Percentiles rank a stretch among this genome's conserved stretches.
Conservation (phyloP, 208 protist species). For the Crithidia fasciculata region DNA sequence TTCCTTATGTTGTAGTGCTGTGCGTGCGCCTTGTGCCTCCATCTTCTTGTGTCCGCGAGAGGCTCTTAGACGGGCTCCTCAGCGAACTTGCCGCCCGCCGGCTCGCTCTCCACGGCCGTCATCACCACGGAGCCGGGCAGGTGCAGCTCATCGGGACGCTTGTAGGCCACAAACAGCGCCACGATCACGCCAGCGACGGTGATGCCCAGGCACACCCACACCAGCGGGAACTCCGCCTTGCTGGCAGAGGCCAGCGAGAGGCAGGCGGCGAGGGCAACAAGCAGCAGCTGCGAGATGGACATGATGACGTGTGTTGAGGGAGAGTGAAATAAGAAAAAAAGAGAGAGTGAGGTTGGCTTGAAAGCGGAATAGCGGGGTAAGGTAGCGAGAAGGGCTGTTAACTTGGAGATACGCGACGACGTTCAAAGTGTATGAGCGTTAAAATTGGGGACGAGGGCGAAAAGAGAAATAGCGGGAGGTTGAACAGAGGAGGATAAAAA, state of each 20-base stretch:
- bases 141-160: slow-evolving; percentile 58
- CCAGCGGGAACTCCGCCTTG: slow-evolving; percentile 61
- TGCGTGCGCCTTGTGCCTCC: too few species aligned
- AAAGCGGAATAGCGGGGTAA: background rate
- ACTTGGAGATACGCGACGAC: too few species aligned
- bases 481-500: too few species aligned
- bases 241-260: slow-evolving; percentile 30
- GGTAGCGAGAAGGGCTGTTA: too few species aligned
- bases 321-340: slow-evolving; percentile 1
- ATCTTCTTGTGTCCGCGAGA: too few species aligned
- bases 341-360: background rate
- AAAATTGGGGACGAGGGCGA: too few species aligned
- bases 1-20: too few species aligned
- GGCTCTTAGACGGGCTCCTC: slow-evolving; percentile 6
- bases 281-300: slow-evolving; percentile 4
- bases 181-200: slow-evolving; percentile 52
- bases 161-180: slow-evolving; percentile 55
- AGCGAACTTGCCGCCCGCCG: slow-evolving; percentile 12
- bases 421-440: too few species aligned
- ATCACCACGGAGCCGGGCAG: slow-evolving; percentile 45
- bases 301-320: background rate
- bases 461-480: too few species aligned
- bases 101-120: slow-evolving; percentile 36
- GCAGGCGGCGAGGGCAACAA: slow-evolving; percentile 33
- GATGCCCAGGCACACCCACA: slow-evolving; percentile 73